These are phyloP conservation scores for Athelia psychrophila DNA, from an alignment of 1,284 basidiomycete genomes.

Conservation along the genomic window DNA sequence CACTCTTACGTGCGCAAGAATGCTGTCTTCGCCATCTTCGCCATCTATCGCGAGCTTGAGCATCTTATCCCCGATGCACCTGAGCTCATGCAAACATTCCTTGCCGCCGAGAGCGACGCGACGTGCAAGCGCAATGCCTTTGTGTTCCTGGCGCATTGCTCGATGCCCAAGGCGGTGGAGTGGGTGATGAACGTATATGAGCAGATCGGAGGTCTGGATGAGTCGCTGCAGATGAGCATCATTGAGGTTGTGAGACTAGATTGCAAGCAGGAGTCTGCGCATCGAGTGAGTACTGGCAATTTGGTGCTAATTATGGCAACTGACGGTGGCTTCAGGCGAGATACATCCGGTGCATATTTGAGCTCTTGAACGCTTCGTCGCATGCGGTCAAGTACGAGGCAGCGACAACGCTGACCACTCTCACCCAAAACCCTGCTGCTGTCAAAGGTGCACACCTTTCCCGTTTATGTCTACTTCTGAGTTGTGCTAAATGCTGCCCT, in stretches of 20 bases:
- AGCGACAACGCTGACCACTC: conserved; percentile 90
- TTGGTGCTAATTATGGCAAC: conserved; percentile 6
- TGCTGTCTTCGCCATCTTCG: conserved; percentile 94
- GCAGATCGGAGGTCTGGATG: conserved; percentile 83
- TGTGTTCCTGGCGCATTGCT: conserved; percentile 88
- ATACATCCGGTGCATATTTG: conserved; percentile 94
- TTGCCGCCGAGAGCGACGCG: conserved; percentile 94
- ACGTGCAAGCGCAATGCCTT: conserved; percentile 99
- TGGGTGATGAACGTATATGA: conserved; percentile 89
- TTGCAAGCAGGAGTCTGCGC: conserved; percentile 80
- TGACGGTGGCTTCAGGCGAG: conserved; percentile 52
- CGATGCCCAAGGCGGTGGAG: conserved; percentile 89
- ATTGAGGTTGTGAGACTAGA: conserved; percentile 95
- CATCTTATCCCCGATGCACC: conserved; percentile 96
- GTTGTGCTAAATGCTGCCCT: conserved; percentile 4
- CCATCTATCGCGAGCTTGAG: conserved; percentile 94
- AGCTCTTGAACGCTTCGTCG: conserved; percentile 88
- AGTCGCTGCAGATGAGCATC: conserved; percentile 93
- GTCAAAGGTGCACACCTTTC: conserved; percentile 70
- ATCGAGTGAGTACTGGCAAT: conserved; percentile 56
- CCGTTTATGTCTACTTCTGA: background rate
- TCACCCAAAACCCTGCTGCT: conserved; percentile 95
- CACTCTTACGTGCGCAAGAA: conserved; percentile 99
- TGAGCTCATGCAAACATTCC: conserved; percentile 96
- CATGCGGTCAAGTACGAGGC: conserved; percentile 99